Base-by-base conservation (phyloP, 805 yeast genomes). In the Starmerella tilneyi region DNA sequence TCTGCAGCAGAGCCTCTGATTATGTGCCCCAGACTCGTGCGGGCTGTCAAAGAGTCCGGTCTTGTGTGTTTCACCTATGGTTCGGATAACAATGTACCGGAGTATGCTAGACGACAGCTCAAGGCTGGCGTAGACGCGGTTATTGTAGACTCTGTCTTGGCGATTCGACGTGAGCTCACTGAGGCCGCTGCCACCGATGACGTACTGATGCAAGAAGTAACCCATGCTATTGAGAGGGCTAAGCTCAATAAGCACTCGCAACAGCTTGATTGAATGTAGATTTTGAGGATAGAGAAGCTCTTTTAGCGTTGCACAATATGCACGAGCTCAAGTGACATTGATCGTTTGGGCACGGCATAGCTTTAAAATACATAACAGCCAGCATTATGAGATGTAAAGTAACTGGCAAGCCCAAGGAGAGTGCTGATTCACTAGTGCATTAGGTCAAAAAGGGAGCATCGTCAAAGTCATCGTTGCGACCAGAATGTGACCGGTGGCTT, bases 81-180 rank as follows among this genome's bases (percentile, higher is more conserved):
- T 23, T 72, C 74, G 1, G 71, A 74, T 59, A 89, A 89, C 62
- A 89, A 89, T 57, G 78, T 76, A 28, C 95, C 96, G 0, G 85
- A 76, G 46, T 78, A 78, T 50, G 86, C 94, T 23, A 78, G 77
- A 54, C 67, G 82, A 46, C 96, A 89, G 63, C 80, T 89, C 80
- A 78, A 76, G 51, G 88, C 94, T 3, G 97, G 97, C 8, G 95
- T 89, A 11, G 97, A 89, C 69, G 98, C 98, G 0, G 96, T 89
- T n/a, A 89, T 89, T 64, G 96, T 84, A 3, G 97, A 89, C 63
- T 79, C 84, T 45, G 97, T 89, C 2, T 69, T 88, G 57, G 96
- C 95, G 0, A 94, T 88, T n/a, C 72, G 94, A 59, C 81, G 81
- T 56, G 95, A 84, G 7, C 69, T 88, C 50, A 74, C 75, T 5